These are phyloP conservation scores for Quercus berberidifolia DNA, from an alignment of 306 rosid genomes.

Conservation along the genomic window DNA sequence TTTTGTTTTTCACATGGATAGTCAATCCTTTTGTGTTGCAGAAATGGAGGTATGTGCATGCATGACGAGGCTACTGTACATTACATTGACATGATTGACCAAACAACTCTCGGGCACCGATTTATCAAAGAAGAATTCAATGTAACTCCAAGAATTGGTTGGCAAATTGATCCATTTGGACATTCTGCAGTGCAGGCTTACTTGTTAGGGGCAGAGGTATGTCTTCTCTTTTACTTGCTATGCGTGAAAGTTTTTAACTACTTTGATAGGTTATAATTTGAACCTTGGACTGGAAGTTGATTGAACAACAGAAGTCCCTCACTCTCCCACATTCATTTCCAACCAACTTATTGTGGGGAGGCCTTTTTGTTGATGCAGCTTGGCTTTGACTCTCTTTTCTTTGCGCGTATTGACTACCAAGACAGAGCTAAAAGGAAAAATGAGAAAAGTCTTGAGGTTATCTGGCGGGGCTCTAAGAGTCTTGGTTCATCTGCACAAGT, in stretches of 20 bases:
- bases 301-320: neutral
- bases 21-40: slow-evolving; percentile 52
- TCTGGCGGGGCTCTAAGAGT: slow-evolving; percentile 79
- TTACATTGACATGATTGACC: slow-evolving; percentile 89
- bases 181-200: slow-evolving; percentile 92
- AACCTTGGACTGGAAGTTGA: neutral
- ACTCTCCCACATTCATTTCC: neutral
- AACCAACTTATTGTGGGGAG: neutral
- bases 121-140: slow-evolving; percentile 66
- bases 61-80: slow-evolving; percentile 86
- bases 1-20: slow-evolving; percentile 26
- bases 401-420: slow-evolving; percentile 84
- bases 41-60: slow-evolving; percentile 96
- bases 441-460: slow-evolving; percentile 71
- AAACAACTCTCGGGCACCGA: slow-evolving; percentile 80
- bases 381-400: slow-evolving; percentile 78
- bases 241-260: neutral
- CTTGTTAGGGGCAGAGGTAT: slow-evolving; percentile 76
- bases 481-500: slow-evolving; percentile 77
- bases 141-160: slow-evolving; percentile 66
- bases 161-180: slow-evolving; percentile 96
- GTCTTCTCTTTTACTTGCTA: neutral
- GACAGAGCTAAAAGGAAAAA: slow-evolving; percentile 63
- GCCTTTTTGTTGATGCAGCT: slow-evolving; percentile 28
- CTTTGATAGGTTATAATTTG: neutral